Conservation (phyloP, 2,329 filamentous ascomycete genomes). For the Sphaerulina vaccinii region DNA sequence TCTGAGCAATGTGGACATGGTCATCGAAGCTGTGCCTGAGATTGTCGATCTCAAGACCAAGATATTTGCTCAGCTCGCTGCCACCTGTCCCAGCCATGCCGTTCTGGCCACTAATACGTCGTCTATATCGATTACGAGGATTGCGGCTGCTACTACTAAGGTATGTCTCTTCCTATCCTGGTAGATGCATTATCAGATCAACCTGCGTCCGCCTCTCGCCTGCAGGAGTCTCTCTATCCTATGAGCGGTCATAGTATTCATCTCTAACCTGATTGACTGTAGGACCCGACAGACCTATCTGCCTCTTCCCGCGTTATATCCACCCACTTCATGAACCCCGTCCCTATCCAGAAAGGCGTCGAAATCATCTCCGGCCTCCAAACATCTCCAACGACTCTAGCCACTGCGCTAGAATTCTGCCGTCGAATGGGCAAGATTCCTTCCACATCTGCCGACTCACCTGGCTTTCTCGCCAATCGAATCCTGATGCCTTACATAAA, state of each 20-base stretch:
- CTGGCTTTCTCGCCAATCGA: conserved; percentile 92
- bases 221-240: not conserved
- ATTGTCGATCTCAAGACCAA: conserved; percentile 81
- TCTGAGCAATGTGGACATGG: conserved; percentile 83
- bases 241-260: conserved; percentile 20
- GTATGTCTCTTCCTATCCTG: conserved; percentile 13
- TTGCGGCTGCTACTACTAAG: conserved; percentile 77
- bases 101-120: conserved; percentile 97
- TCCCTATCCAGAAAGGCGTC: conserved; percentile 93
- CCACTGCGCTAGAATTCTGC: conserved; percentile 81
- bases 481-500: conserved; percentile 99
- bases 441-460: conserved; percentile 82
- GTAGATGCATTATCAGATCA: conserved; percentile 5
- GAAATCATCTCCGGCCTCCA: conserved; percentile 96
- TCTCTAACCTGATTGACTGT: conserved; percentile 32
- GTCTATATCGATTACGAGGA: conserved; percentile 96
- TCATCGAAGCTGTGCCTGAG: conserved; percentile 89
- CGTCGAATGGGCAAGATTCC: conserved; percentile 90
- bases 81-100: conserved; percentile 78
- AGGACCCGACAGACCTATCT: conserved; percentile 73
- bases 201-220: not conserved
- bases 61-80: conserved; percentile 80
- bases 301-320: conserved; percentile 85
- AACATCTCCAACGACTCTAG: conserved; percentile 77
- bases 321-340: conserved; percentile 99